phyloP scores from a whole-genome alignment of 2,329 filamentous ascomycete genomes.

The Lasiodiplodia sp. region DNA sequence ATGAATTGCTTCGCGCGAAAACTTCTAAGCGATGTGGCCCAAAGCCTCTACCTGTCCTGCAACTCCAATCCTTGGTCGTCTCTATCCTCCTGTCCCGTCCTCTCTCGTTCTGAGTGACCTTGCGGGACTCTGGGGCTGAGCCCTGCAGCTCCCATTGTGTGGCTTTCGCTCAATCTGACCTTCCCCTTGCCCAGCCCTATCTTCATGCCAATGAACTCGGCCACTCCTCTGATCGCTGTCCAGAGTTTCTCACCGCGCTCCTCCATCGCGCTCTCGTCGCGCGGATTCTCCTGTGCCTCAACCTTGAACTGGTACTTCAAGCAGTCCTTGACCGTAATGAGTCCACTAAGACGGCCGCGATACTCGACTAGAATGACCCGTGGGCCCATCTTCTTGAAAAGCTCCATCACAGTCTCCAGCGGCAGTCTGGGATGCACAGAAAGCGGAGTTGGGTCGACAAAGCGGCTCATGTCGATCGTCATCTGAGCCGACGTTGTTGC shows the following conservation, averaged over 20 bases:
- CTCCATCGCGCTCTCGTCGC: constrained; percentile 22
- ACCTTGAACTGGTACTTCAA: constrained; percentile 97
- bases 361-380: constrained; percentile 93
- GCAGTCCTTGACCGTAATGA: constrained; percentile 97
- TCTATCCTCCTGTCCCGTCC: constrained; percentile 6
- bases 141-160: constrained; percentile 11
- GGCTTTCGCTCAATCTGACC: constrained; percentile 23
- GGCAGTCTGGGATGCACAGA: constrained; percentile 90
- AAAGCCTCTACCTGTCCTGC: constrained; percentile 18
- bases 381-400: constrained; percentile 97
- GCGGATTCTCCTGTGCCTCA: constrained; percentile 77
- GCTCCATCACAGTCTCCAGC: constrained; percentile 96
- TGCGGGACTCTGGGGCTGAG: background rate
- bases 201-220: constrained; percentile 20
- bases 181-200: constrained; percentile 19
- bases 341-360: constrained; percentile 79
- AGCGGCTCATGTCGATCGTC: constrained; percentile 80
- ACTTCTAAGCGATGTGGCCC: background rate
- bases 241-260: constrained; percentile 28
- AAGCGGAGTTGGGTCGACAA: constrained; percentile 87
- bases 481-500: constrained; percentile 63
- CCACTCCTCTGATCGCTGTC: constrained; percentile 24
- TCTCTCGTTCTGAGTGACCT: background rate
- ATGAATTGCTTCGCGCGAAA: background rate
- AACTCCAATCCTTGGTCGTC: constrained; percentile 25